Evolutionary conservation across 805 yeast species (phyloP), one percentile per base, ranked within the genome.

Genomic region (Kuraishia floccosa): DNA sequence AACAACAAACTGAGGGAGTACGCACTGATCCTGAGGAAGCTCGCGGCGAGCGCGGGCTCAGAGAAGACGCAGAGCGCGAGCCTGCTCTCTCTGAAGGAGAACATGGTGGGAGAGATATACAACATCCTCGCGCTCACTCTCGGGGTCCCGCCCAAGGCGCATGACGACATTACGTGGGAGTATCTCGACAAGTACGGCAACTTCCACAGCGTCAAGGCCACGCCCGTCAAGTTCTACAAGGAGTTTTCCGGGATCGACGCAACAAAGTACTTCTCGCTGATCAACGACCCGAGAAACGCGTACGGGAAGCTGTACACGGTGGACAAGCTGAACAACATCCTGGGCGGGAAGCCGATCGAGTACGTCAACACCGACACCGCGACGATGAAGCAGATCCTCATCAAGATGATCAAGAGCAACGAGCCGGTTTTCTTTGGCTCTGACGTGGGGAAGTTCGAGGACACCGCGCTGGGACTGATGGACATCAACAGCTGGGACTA

Each of bases 391-490:
- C 43, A 65, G 22, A 63, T 76, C 30, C 83, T 85, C 10, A 73
- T 82, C 30, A 65, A 68, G 40, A 76, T 81, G 65, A 65, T 84
- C 48, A 65, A 77, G 53, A 63, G 63, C 35, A 76, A 83, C 52
- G 77, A 78, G 52, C 84, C 94, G 0, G 84, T 84, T 6, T 85
- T 84, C 61, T 85, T 84, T 50, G 94, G 94, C 5, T 77, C 85
- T 10, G 93, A 84, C 51, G 85, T 85, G 17, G 89, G 87, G 16
- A 78, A 79, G 51, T 85, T 64, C 53, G 68, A 66, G 58, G 73
- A 77, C 51, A 62, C 65, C 25, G 50, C 51, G 11, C 47, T 69
- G 6, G 95, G 95, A 24, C 52, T 84, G 25, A 70, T 85, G 60
- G 94, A 83, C 48, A 62, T 72, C 13, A 64, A 68, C 20, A 66